These are phyloP conservation scores for Fraxinus quadrangulata DNA, from an alignment of 257 asterid genomes.

Conservation along the genomic window DNA sequence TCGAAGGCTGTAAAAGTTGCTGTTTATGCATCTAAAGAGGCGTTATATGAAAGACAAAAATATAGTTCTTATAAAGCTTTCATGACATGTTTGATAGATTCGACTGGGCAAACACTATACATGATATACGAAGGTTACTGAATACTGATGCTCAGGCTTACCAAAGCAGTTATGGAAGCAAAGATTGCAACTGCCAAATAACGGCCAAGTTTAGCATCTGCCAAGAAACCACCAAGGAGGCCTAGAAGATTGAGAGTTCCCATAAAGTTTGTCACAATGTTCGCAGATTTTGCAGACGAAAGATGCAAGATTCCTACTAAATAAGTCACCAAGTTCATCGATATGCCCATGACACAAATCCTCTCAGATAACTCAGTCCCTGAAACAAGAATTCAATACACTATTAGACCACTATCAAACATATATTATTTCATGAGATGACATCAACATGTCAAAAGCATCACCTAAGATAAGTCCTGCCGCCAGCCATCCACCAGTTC, in stretches of 20 bases:
- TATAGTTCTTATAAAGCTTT: not conserved
- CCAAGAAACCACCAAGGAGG: constrained; percentile 82
- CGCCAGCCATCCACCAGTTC: constrained; percentile 86
- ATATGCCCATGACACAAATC: constrained; percentile 84
- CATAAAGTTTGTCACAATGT: constrained; percentile 80
- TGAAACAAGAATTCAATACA: constrained; percentile 14
- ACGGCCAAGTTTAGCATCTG: constrained; percentile 90
- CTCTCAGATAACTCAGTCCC: constrained; percentile 90
- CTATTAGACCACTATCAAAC: not conserved
- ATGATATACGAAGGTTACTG: not conserved
- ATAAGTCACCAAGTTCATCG: constrained; percentile 84
- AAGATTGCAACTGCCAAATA: constrained; percentile 69
- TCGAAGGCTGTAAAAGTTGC: too few species aligned
- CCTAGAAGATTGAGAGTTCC: constrained; percentile 86
- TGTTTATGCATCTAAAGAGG: not conserved
- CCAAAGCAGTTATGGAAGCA: constrained; percentile 71
- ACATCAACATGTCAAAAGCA: not conserved
- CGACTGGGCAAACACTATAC: not conserved
- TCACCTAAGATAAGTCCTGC: constrained; percentile 88
- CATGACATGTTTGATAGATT: not conserved
- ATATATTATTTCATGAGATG: too few species aligned
- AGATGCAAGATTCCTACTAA: constrained; percentile 74
- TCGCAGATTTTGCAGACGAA: constrained; percentile 71
- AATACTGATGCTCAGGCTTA: constrained; percentile 19
- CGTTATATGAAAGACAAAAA: too few species aligned